Evolutionary conservation across 1,284 basidiomycete species (phyloP).

Genomic region (Erythrobasidium hasegawianum): DNA sequence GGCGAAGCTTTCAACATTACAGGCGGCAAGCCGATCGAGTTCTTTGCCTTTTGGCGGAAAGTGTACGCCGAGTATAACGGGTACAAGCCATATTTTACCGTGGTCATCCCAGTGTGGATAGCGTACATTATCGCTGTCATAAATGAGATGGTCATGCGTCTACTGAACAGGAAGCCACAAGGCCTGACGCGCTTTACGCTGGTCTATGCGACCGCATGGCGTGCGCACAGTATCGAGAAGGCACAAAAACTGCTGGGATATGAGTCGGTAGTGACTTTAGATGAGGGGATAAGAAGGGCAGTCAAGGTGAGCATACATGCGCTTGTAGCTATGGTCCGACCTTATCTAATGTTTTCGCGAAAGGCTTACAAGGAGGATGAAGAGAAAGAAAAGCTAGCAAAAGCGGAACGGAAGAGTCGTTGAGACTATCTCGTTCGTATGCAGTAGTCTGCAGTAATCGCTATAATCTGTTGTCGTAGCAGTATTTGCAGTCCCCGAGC

Average conservation of each 20-base stretch:
- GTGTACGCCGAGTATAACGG: constrained; percentile 72
- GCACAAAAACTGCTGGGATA: constrained; percentile 83
- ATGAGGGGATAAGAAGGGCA: constrained; percentile 78
- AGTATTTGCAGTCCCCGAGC: no score
- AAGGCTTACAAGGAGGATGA: background rate
- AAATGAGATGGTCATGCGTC: constrained; percentile 70
- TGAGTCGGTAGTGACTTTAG: constrained; percentile 80
- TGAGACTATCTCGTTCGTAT: no score
- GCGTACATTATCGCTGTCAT: constrained; percentile 67
- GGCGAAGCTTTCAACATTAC: constrained; percentile 97
- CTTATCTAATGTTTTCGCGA: no score
- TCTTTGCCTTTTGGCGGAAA: constrained; percentile 88
- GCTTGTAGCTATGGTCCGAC: no score
- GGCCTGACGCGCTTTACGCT: constrained; percentile 85
- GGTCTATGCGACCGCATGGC: constrained; percentile 52
- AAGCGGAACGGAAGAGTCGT: background rate
- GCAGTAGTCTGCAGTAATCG: background rate
- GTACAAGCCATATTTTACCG: constrained; percentile 56
- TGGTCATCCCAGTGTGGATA: constrained; percentile 62
- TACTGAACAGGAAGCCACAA: constrained; percentile 67
- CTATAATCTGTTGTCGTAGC: no score
- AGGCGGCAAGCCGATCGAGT: constrained; percentile 90
- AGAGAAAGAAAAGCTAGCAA: background rate
- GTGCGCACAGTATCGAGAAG: constrained; percentile 95
- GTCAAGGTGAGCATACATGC: constrained; percentile 49